phyloP scores from a whole-genome alignment of 2,329 filamentous ascomycete species.

The Calycina herbarum region DNA sequence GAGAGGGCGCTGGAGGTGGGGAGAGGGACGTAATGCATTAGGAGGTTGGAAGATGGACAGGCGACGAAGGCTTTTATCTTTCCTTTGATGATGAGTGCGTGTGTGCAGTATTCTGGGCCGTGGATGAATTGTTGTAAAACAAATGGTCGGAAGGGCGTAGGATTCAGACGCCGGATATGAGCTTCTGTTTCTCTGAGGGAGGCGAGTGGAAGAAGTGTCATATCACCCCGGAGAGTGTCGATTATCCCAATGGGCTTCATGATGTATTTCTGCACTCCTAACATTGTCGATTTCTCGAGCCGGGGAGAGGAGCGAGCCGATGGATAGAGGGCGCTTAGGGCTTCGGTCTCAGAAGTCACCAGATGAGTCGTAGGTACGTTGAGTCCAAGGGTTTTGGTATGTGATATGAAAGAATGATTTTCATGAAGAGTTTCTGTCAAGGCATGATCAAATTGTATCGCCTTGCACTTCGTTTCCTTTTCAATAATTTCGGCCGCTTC shows the following conservation, averaged over 20 bases:
- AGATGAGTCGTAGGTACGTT: slow-evolving; percentile 52
- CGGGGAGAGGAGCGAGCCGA: background rate
- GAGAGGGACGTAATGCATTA: slow-evolving; percentile 67
- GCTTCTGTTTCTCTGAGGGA: slow-evolving; percentile 53
- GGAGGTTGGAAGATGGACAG: slow-evolving; percentile 60
- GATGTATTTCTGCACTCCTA: slow-evolving; percentile 51
- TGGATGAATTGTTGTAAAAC: slow-evolving; percentile 68
- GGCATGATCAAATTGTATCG: slow-evolving; percentile 61
- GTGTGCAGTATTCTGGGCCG: slow-evolving; percentile 69
- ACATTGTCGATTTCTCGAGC: slow-evolving; percentile 16
- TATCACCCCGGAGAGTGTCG: slow-evolving; percentile 57
- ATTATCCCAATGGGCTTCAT: slow-evolving; percentile 67
- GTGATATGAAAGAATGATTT: slow-evolving; percentile 64
- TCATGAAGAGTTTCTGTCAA: slow-evolving; percentile 61
- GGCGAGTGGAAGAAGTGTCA: slow-evolving; percentile 63
- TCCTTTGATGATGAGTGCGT: slow-evolving; percentile 66
- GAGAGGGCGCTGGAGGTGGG: slow-evolving; percentile 54
- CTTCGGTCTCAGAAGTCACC: slow-evolving; percentile 54
- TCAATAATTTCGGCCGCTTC: slow-evolving; percentile 63
- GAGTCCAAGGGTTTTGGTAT: slow-evolving; percentile 55
- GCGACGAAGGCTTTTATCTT: slow-evolving; percentile 65
- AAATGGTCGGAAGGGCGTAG: slow-evolving; percentile 49
- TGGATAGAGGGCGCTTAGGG: slow-evolving; percentile 52
- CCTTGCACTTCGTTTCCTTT: slow-evolving; percentile 55
- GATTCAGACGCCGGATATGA: slow-evolving; percentile 52